A percentile compares a stretch with the other conserved stretches of the same genome.
phyloP scores from a whole-genome alignment of 2,329 filamentous ascomycete species.

The Curvularia sp. region DNA sequence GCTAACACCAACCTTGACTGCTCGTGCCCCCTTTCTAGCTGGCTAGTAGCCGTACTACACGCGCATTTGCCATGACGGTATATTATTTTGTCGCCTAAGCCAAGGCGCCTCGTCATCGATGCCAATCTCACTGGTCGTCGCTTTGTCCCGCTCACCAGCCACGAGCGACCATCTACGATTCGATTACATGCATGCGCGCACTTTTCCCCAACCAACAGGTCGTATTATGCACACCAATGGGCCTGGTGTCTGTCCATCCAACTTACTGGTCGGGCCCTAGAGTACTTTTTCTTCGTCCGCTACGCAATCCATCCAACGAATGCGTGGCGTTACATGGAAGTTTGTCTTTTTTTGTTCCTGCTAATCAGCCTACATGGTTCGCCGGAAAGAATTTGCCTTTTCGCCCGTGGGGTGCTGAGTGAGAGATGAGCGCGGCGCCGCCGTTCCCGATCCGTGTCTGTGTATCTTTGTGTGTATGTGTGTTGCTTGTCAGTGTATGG shows the following conservation, averaged over 20 bases:
- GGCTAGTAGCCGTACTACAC: conserved; percentile 11
- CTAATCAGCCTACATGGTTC: conserved; percentile 12
- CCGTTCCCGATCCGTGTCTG: not conserved
- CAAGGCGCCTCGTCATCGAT: conserved; percentile 37
- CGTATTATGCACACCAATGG: conserved; percentile 31
- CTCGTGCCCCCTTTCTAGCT: conserved; percentile 32
- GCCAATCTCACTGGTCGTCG: conserved; percentile 15
- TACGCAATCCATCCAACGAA: conserved; percentile 28
- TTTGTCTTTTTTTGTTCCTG: not conserved
- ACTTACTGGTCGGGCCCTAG: conserved; percentile 29
- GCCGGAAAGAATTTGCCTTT: conserved; percentile 18
- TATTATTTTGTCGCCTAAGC: conserved; percentile 26
- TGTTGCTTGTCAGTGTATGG: not conserved
- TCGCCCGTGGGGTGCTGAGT: conserved; percentile 26
- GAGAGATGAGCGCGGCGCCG: conserved; percentile 17
- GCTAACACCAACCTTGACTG: not conserved
- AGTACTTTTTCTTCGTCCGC: conserved; percentile 25
- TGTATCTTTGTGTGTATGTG: not conserved
- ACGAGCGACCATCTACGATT: conserved; percentile 7
- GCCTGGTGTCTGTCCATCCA: conserved; percentile 5
- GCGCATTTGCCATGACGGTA: not conserved
- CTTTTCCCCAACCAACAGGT: conserved; percentile 19
- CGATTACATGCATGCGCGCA: conserved; percentile 21
- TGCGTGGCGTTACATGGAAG: conserved; percentile 29
- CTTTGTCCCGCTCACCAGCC: not conserved